Evolutionary conservation across 805 yeast species (phyloP), one percentile per base, ranked within the genome.

Genomic region (Ogataea glucozyma): DNA sequence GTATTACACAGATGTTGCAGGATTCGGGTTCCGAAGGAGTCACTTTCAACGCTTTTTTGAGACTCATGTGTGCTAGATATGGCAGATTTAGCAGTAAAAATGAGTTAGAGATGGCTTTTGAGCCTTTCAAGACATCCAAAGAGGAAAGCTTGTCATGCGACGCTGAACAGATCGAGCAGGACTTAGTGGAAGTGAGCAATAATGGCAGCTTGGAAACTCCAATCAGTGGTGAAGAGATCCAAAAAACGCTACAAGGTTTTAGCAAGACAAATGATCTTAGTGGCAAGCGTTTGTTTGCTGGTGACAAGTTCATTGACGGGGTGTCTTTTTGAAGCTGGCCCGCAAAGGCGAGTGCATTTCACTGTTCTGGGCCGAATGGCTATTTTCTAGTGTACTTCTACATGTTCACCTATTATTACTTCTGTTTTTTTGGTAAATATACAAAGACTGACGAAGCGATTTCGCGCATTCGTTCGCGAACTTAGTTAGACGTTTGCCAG

Each of bases 1-100:
- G 75, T 12, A 53, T 83, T 4, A 53, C 64, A 1, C 41, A 55
- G 11, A 85, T 86, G 91, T 54, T 85, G n/a, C 42, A 46, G 11
- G 46, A 41, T 19, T 21, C 41, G 10, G 37, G 16, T 35, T 33
- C 19, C 20, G 62, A 60, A 4, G 71, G 69, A 39, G 44, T 86
- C 26, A 74, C 76, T 41, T 87, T 88, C 56, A 79, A 90, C 4
- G 75, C 75, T 34, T 89, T 80, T 56, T 65, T 85, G 49, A 74
- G 81, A 9, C 61, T 80, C 31, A 77, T 89, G 79, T 77, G 85
- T 3, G 58, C 65, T 1, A 78, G 75, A 46, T 62, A 84, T 40
- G 54, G 51, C 27, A 70, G 72, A 41, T 67, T 86, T 33, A 72
- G 79, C 14, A 68, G 78, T 54, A 62, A 73, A 48, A 62, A 67